A percentile compares a stretch with the other conserved stretches of the same genome.
Evolutionary conservation across 2,329 filamentous ascomycete genomes (phyloP).

Genomic region (Periglandula ipomoeae): DNA sequence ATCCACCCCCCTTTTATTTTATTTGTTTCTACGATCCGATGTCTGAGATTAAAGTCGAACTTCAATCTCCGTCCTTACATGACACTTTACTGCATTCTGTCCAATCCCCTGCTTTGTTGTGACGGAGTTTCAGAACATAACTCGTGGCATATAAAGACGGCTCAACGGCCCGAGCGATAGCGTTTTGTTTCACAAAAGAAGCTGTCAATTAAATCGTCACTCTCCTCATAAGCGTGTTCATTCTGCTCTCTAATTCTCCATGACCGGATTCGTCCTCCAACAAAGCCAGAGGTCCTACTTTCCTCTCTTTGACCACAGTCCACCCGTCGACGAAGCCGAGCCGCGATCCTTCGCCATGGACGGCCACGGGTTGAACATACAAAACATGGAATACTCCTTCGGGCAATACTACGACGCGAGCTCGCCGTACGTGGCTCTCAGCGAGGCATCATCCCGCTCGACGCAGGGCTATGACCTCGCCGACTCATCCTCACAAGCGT

Average conservation of each 20-base stretch:
- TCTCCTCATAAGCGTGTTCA: not conserved
- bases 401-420: conserved; percentile 1
- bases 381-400: not conserved
- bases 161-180: not conserved
- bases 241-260: not conserved
- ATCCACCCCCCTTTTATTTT: not conserved
- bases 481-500: conserved; percentile 4
- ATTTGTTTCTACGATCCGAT: not conserved
- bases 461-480: not conserved
- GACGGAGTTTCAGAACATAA: too few relatives aligned
- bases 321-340: not conserved
- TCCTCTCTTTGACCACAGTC: not conserved
- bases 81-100: too few relatives aligned
- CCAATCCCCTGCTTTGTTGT: too few relatives aligned
- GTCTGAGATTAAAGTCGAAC: not conserved
- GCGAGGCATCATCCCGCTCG: conserved; percentile 4
- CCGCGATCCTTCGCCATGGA: not conserved
- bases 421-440: not conserved
- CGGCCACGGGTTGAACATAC: not conserved
- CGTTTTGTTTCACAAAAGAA: not conserved
- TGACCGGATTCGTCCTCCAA: not conserved
- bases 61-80: not conserved
- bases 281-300: not conserved
- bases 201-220: not conserved
- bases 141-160: not conserved